Base-by-base conservation (phyloP, 1,284 basidiomycete genomes). In the Fomes fomentarius region DNA sequence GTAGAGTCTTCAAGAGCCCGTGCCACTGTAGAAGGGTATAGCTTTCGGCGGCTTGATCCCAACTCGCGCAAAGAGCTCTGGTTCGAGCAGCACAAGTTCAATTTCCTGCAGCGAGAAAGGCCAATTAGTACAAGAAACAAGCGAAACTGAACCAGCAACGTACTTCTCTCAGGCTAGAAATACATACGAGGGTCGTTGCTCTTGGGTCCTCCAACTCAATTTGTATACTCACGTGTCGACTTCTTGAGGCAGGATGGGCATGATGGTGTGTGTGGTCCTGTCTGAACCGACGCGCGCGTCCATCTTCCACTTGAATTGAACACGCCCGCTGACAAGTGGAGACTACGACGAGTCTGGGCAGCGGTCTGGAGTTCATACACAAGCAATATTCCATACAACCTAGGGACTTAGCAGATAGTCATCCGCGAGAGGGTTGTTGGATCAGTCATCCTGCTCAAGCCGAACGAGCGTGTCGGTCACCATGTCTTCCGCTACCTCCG, bases 181-280 rank as follows among this genome's bases (percentile, higher is more conserved):
- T 98, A 59, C 96, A 96, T 0, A 96, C 96, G 72, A 99, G 99
- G 15, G 93, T 86, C 17, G 94, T 95, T 49, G 90, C 91, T 77
- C 94, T 95, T 1, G 97, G 95, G 68, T 99, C 96, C 74, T 99
- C 97, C 66, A 98, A 81, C 93, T 96, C 97, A 99, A 99, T 77
- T 98, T 98, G 81, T 99, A 99, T 5, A 99, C 96, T 68, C 97
- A 78, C 17, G 97, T 97, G 71, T 99, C 97, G 24, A 99, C 94
- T 73, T 99, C 97, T 62, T 96, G 85, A 7, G 97, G 97, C 28
- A 99, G 79, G 58, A 99, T 97, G 42, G 95, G 89, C 96, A 99
- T 99, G 71, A 99, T 95, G 8, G 97, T 99, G 34, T 99, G 79
- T 1, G 97, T 99, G 2, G 97, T 99, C 97, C 99, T 99, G 73